Base-by-base conservation (phyloP, 2,329 filamentous ascomycete genomes). In the Didymella sp. region DNA sequence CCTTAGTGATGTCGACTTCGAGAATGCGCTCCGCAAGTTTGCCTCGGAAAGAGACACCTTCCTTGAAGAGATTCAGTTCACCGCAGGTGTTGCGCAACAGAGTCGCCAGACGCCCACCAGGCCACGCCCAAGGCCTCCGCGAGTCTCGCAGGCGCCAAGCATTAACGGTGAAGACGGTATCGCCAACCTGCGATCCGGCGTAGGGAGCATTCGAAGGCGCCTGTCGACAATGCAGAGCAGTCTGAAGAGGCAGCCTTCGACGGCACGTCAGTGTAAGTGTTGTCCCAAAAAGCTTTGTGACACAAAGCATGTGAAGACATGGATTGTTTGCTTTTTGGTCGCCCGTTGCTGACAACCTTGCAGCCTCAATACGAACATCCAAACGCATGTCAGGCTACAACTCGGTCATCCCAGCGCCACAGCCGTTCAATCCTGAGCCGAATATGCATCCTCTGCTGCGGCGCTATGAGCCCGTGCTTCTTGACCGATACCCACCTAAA, bases 311-410 rank as follows among this genome's bases (percentile, higher is more conserved):
- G 49, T 45, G 46, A 13, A 47, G 48, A 57, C 56, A 61, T 51
- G 62, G 62, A 56, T 62, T 60, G 24, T 60, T 69, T 64, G 15
- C 56, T 67, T 69, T 66, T 64, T 62, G 27, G 51, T 62, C 53
- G 43, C 38, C 51, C 25, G 60, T 62, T 58, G 60, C 68, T 75
- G 58, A 72, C 64, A 61, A 63, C 60, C 56, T 57, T 62, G 45
- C 55, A 70, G 85, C 85, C 61, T 91, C 89, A 22, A 83, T 89
- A 61, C 88, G 93, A 67, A 96, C 93, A 5, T 88, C 93, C 33
- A 95, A 88, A 78, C 87, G 95, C 68, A 81, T 98, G 64, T 98
- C 94, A 77, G 96, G 96, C 74, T 99, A 99, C 78, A 98, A 98
- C 76, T 97, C 95, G 1, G 95, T 99, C 49, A 98, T 99, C 51